Evolutionary conservation across 441 rosid genomes (phyloP), one percentile per base, ranked within the genome.

Genomic region (Capsella rubella): DNA sequence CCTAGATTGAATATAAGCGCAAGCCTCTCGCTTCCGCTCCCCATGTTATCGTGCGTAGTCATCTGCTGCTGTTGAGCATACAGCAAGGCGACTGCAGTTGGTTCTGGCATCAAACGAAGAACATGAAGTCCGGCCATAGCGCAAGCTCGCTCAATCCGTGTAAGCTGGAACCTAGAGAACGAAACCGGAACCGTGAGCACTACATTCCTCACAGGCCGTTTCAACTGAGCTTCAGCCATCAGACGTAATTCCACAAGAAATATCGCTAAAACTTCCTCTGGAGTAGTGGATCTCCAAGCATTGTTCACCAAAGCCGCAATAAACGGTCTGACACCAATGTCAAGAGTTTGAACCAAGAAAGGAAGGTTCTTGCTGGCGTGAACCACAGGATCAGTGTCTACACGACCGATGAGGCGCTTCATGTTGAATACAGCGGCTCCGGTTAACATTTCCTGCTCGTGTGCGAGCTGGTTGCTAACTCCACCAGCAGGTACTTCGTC

Each of bases 111-210:
- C 60, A 91, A 53, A 42, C 96, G 84, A 50, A 94, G 95, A 27
- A 89, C 89, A 51, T 84, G 91, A 53, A 94, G 95, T 45, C 98
- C 96, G 35, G 96, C 97, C 93, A 89, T 87, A 37, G 96, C 96
- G 67, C 97, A 94, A 69, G 95, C 93, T 47, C 97, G 82, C 64
- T 91, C 95, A 3, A 94, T 80, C 31, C 96, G 83, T 1, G 96
- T 84, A 60, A 89, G 83, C 67, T 91, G 98, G 65, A 90, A 87
- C 51, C 97, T 84, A 34, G 89, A 91, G 76, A 90, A 91, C 3
- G 96, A 89, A 64, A 83, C 97, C 0, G 97, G 98, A 77, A 86
- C 79, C n/a, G 91, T 89, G 21, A 94, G 81, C 6, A 91, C 92
- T 14, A 85, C 95, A 68, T 89, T 83, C 60, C 90, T 84, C 63